These are phyloP conservation scores for Cylindrodendrum hubeiense DNA, from an alignment of 2,329 filamentous ascomycete genomes.

Conservation along the genomic window DNA sequence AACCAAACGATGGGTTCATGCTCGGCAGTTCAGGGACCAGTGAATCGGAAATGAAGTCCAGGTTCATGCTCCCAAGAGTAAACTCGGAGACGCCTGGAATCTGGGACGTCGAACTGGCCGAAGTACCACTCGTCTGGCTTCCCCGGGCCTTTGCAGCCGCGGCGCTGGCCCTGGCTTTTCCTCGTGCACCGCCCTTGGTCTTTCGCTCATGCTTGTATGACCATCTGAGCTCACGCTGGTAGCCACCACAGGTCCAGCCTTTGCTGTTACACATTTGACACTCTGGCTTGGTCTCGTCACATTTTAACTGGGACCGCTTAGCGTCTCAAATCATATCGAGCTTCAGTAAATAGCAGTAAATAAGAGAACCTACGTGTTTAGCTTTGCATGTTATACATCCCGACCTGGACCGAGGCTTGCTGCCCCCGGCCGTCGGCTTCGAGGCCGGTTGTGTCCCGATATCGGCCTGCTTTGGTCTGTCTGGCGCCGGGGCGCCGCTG, in stretches of 20 bases:
- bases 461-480: neutral
- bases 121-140: conserved; percentile 1
- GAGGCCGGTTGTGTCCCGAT: neutral
- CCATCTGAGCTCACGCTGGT: conserved; percentile 25
- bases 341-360: neutral
- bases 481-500: neutral
- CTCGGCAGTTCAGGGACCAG: conserved; percentile 2
- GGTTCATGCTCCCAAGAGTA: neutral
- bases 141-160: neutral
- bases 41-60: neutral
- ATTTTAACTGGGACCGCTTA: conserved; percentile 18
- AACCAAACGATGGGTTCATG: neutral
- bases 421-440: neutral
- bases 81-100: conserved; percentile 13
- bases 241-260: conserved; percentile 24
- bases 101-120: neutral
- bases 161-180: conserved; percentile 1
- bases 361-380: conserved; percentile 21
- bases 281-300: conserved; percentile 28
- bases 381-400: conserved; percentile 27
- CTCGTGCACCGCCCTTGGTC: conserved; percentile 6
- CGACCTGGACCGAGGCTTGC: conserved; percentile 25
- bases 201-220: conserved; percentile 27
- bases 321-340: neutral
- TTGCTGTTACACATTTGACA: conserved; percentile 24